These are phyloP conservation scores for Plenodomus tracheiphilus DNA, from an alignment of 2,329 filamentous ascomycete genomes.

Conservation along the genomic window DNA sequence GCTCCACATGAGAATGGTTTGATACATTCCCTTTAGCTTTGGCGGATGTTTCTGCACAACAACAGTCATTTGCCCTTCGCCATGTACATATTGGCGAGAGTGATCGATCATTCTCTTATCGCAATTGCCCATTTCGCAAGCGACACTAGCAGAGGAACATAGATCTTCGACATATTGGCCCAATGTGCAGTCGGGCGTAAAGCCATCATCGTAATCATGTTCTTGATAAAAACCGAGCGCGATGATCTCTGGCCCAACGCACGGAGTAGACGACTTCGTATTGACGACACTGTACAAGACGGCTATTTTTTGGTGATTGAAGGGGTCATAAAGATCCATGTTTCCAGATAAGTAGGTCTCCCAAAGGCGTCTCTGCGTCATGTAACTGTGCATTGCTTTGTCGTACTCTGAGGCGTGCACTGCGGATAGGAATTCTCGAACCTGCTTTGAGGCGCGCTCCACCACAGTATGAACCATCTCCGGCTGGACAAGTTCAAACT, in stretches of 20 bases:
- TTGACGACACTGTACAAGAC: constrained; percentile 93
- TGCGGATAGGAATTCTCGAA: constrained; percentile 90
- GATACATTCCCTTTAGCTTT: constrained; percentile 66
- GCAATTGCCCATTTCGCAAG: constrained; percentile 82
- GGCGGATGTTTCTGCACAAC: constrained; percentile 78
- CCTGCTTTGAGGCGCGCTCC: constrained; percentile 77
- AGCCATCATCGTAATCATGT: constrained; percentile 71
- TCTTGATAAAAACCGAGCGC: constrained; percentile 94
- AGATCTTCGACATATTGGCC: constrained; percentile 95
- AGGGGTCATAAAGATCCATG: constrained; percentile 87
- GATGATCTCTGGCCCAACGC: constrained; percentile 86
- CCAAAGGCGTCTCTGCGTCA: constrained; percentile 94
- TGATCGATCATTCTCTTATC: constrained; percentile 89
- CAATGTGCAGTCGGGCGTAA: constrained; percentile 81
- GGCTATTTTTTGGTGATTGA: constrained; percentile 94
- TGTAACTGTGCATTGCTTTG: constrained; percentile 89
- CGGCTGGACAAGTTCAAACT: constrained; percentile 88
- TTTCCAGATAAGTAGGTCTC: constrained; percentile 92
- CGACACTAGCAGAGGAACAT: constrained; percentile 72
- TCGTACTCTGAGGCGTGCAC: constrained; percentile 97
- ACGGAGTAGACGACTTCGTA: constrained; percentile 90
- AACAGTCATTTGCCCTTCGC: constrained; percentile 88
- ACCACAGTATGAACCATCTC: constrained; percentile 91
- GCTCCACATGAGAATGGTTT: constrained; percentile 96
- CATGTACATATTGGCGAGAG: constrained; percentile 95